These are phyloP conservation scores for Candida glaebosa DNA, from an alignment of 805 yeast genomes.

Conservation along the genomic window DNA sequence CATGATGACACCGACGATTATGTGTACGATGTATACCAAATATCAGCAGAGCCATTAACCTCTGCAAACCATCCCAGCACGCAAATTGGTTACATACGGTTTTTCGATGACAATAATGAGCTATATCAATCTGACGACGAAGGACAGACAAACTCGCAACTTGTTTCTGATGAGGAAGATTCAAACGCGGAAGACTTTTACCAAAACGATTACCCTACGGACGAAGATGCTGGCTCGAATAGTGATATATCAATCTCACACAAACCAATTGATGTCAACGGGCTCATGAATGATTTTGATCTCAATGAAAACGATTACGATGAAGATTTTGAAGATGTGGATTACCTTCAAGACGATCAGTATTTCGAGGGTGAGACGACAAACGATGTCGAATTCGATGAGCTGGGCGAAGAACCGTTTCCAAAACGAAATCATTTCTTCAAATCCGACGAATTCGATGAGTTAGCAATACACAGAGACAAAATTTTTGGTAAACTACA, in stretches of 20 bases:
- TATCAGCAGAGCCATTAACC: slow-evolving; percentile 30
- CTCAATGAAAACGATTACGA: slow-evolving; percentile 18
- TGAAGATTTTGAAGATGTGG: slow-evolving; percentile 26
- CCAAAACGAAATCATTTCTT: slow-evolving; percentile 52
- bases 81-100: slow-evolving; percentile 51
- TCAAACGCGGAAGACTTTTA: slow-evolving; percentile 91
- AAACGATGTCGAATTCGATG: slow-evolving; percentile 38
- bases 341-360: slow-evolving; percentile 9
- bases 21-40: slow-evolving; percentile 81
- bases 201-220: slow-evolving; percentile 92
- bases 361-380: slow-evolving; percentile 7
- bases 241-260: slow-evolving; percentile 10
- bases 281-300: slow-evolving; percentile 17
- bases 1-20: slow-evolving; percentile 38
- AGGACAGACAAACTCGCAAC: slow-evolving; percentile 18
- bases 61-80: slow-evolving; percentile 48
- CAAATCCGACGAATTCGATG: slow-evolving; percentile 53
- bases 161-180: slow-evolving; percentile 69
- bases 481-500: slow-evolving; percentile 56
- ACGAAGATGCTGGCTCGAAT: slow-evolving; percentile 60
- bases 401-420: slow-evolving; percentile 43
- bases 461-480: slow-evolving; percentile 62
- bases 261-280: slow-evolving; percentile 11
- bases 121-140: slow-evolving; percentile 37
- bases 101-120: slow-evolving; percentile 53